phyloP scores from a whole-genome alignment of 2,329 filamentous ascomycete species.

The Cladorrhinum sp. region DNA sequence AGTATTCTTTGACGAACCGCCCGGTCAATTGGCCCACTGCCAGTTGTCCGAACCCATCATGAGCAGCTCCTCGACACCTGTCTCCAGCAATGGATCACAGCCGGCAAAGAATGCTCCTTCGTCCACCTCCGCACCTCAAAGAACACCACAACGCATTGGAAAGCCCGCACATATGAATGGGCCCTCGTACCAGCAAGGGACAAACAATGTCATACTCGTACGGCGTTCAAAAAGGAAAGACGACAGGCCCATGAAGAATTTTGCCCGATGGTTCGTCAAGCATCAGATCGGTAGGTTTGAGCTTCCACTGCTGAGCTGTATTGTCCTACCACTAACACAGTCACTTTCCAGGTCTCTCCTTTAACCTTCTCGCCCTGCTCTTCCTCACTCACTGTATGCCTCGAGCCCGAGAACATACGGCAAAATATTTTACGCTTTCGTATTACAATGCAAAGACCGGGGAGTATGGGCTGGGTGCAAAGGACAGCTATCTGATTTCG shows the following conservation, averaged over 20 bases:
- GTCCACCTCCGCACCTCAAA: conserved; percentile 18
- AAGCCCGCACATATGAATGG: conserved; percentile 46
- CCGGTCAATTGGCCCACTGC: conserved; percentile 17
- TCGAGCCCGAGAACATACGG: conserved; percentile 72
- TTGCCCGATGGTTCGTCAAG: conserved; percentile 68
- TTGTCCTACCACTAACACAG: not conserved
- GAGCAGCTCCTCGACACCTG: conserved; percentile 17
- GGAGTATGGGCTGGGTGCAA: conserved; percentile 71
- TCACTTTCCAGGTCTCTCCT: conserved; percentile 63
- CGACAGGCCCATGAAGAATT: conserved; percentile 57
- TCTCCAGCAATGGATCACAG: conserved; percentile 16
- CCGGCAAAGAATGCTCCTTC: conserved; percentile 6
- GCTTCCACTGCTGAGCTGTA: not conserved
- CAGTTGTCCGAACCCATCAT: conserved; percentile 21
- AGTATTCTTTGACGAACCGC: not conserved
- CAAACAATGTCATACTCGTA: conserved; percentile 52
- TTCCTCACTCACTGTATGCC: conserved; percentile 82
- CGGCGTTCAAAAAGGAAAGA: conserved; percentile 60
- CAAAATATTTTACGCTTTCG: conserved; percentile 82
- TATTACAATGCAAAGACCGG: conserved; percentile 71
- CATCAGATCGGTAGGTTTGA: conserved; percentile 71
- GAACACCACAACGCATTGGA: conserved; percentile 21
- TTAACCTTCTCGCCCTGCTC: conserved; percentile 81
- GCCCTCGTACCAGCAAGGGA: conserved; percentile 56
- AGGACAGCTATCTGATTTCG: conserved; percentile 74